Conservation (phyloP, 352 stramenopile species). For the Pythium aquatile region DNA sequence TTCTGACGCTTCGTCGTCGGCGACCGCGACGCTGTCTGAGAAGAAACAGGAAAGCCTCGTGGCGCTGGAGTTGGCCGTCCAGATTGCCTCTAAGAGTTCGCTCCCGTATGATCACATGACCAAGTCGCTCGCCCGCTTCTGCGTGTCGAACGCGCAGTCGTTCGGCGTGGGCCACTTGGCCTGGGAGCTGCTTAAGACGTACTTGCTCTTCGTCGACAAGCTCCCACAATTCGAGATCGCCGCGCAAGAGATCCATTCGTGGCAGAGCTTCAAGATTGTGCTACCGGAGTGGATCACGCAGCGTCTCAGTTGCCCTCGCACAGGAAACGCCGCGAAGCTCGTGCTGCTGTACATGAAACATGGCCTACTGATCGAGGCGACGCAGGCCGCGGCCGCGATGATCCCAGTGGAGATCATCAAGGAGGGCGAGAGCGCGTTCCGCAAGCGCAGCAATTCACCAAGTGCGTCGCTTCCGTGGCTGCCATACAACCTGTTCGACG, state of each 20-base stretch:
- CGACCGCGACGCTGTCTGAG: conserved; percentile 34
- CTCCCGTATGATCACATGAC: conserved; percentile 41
- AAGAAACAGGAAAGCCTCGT: conserved; percentile 43
- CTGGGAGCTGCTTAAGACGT: conserved; percentile 56
- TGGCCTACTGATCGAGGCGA: conserved; percentile 59
- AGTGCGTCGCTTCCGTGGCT: conserved; percentile 51
- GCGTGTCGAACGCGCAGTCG: conserved; percentile 47
- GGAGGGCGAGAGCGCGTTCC: conserved; percentile 37
- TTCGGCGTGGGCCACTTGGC: conserved; percentile 39
- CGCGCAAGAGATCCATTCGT: conserved; percentile 52
- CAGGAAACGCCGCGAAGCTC: conserved; percentile 56
- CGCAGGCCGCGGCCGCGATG: conserved; percentile 49
- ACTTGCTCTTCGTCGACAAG: conserved; percentile 39
- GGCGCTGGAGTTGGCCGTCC: conserved; percentile 50
- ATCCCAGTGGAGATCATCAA: conserved; percentile 40
- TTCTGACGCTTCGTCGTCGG: neutral
- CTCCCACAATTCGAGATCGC: conserved; percentile 59
- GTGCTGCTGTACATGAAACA: conserved; percentile 57
- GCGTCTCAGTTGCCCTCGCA: conserved; percentile 33
- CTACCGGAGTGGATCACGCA: conserved; percentile 60
- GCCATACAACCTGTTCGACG: conserved; percentile 68
- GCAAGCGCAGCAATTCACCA: conserved; percentile 32
- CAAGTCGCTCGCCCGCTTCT: conserved; percentile 66
- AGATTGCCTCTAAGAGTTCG: conserved; percentile 39
- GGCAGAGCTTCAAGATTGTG: conserved; percentile 57